A percentile compares a stretch with the other conserved stretches of the same genome.
Evolutionary conservation across 2,329 filamentous ascomycete species (phyloP).

Genomic region (Aspergillus floridensis): DNA sequence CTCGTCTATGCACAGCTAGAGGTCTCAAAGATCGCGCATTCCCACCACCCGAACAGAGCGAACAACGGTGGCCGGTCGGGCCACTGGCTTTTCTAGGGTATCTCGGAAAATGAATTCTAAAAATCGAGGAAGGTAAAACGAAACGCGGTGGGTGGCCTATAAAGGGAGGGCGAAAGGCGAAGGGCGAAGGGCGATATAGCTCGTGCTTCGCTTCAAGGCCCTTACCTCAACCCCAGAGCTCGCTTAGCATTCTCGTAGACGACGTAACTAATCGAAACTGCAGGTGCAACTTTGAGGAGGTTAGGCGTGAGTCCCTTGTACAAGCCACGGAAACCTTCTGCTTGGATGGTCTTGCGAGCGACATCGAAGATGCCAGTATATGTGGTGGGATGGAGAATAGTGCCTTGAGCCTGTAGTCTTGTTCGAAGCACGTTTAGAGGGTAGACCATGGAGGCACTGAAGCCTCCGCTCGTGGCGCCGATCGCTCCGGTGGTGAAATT

Average conservation of each 20-base stretch:
- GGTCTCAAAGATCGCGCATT: slow-evolving; percentile 11
- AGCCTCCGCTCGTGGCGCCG: slow-evolving; percentile 84
- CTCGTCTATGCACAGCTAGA: slow-evolving; percentile 8
- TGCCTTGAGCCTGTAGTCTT: slow-evolving; percentile 89
- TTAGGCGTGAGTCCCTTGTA: slow-evolving; percentile 97
- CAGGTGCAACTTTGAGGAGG: slow-evolving; percentile 90
- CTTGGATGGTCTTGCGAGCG: slow-evolving; percentile 73
- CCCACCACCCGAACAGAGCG: slow-evolving; percentile 13
- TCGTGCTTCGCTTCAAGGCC: background rate
- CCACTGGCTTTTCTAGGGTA: slow-evolving; percentile 30
- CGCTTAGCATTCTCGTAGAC: slow-evolving; percentile 89
- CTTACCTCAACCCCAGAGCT: slow-evolving; percentile 55
- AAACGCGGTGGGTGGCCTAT: slow-evolving; percentile 6
- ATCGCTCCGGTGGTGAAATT: slow-evolving; percentile 85
- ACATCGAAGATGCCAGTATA: slow-evolving; percentile 93
- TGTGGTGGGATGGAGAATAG: slow-evolving; percentile 81
- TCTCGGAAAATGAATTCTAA: slow-evolving; percentile 29
- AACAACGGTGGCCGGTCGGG: slow-evolving; percentile 16
- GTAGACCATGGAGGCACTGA: slow-evolving; percentile 92
- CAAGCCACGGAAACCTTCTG: slow-evolving; percentile 79
- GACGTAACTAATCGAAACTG: slow-evolving; percentile 91
- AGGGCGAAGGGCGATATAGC: too few relatives aligned
- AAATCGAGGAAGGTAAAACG: slow-evolving; percentile 14
- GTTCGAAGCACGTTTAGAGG: slow-evolving; percentile 92
- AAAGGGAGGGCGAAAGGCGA: background rate